Evolutionary conservation across 805 yeast species (phyloP).

Genomic region (Candida verbasci): DNA sequence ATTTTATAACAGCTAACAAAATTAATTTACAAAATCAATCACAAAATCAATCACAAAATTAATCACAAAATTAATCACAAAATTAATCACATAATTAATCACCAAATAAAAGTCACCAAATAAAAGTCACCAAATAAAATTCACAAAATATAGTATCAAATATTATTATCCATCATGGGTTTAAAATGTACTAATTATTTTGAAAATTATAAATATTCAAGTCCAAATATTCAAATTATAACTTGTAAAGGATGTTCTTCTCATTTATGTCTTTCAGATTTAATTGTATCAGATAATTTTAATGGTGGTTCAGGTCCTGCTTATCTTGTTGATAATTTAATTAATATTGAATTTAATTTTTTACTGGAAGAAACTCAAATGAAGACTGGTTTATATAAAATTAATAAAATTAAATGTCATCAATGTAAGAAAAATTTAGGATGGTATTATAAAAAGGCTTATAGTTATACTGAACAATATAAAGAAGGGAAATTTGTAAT

Average conservation of each 20-base stretch:
- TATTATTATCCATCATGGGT: constrained; percentile 36
- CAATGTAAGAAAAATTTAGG: constrained; percentile 35
- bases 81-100: too few species aligned
- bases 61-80: too few species aligned
- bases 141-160: background rate
- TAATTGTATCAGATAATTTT: constrained; percentile 36
- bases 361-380: constrained; percentile 28
- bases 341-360: constrained; percentile 27
- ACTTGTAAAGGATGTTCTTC: constrained; percentile 38
- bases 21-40: too few species aligned
- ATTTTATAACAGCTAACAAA: too few species aligned
- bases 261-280: constrained; percentile 34
- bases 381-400: constrained; percentile 37
- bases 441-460: constrained; percentile 39
- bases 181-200: constrained; percentile 36
- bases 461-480: constrained; percentile 29
- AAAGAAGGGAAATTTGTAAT: constrained; percentile 44
- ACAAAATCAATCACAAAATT: too few species aligned
- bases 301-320: constrained; percentile 40
- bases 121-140: too few species aligned
- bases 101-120: too few species aligned
- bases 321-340: constrained; percentile 34
- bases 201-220: constrained; percentile 32
- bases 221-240: constrained; percentile 33
- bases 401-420: constrained; percentile 33